Conservation (phyloP, 305 asterid species). For the Solanum hybrid region DNA sequence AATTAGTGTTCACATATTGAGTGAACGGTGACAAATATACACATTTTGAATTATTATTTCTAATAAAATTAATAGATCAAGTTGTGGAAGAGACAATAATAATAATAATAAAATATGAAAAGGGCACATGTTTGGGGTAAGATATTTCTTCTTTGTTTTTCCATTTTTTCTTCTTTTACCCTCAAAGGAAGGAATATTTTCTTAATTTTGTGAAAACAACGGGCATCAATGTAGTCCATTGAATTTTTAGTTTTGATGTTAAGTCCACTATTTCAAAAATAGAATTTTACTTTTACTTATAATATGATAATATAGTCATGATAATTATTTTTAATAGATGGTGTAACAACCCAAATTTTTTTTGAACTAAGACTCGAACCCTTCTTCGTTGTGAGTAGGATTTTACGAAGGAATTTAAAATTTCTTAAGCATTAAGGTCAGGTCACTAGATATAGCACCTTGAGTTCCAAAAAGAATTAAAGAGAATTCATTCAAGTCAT, state of each 20-base stretch:
- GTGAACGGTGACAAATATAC: background rate
- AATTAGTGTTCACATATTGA: background rate
- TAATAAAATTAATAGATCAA: no score
- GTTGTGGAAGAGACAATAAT: no score
- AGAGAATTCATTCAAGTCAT: no score
- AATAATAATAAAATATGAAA: no score
- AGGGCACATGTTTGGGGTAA: background rate
- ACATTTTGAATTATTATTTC: background rate
- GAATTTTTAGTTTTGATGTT: background rate
- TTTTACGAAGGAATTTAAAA: no score
- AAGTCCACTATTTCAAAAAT: background rate
- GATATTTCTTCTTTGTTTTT: background rate
- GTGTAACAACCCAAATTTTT: no score
- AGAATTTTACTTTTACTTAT: background rate
- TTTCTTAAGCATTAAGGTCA: no score
- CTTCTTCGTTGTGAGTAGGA: no score
- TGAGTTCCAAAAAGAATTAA: no score
- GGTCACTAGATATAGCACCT: no score
- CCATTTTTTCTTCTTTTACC: background rate
- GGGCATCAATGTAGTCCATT: background rate
- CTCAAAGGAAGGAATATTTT: background rate
- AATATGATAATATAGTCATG: background rate
- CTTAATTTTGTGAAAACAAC: background rate
- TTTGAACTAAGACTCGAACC: no score
- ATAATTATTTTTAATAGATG: background rate